Percentiles rank a stretch among this genome's conserved stretches.
These are phyloP conservation scores for Dipodascus geniculatus DNA, from an alignment of 805 yeast species.

Conservation along the genomic window DNA sequence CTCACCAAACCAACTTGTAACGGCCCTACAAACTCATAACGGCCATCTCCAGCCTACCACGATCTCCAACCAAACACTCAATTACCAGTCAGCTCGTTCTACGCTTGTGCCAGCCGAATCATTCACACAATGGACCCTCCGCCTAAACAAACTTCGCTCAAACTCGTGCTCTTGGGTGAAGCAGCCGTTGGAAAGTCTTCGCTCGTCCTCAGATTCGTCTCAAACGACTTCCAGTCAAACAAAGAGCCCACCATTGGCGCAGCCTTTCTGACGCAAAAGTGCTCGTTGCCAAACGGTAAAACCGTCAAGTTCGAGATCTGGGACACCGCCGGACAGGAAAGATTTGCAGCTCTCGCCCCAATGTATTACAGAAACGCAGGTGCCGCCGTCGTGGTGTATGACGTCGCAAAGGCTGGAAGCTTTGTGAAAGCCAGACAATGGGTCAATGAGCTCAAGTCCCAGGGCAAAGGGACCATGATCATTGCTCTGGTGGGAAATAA, in stretches of 20 bases:
- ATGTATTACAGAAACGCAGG: conserved; percentile 97
- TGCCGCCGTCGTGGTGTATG: conserved; percentile 93
- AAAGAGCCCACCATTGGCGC: conserved; percentile 98
- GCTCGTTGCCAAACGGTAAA: conserved; percentile 62
- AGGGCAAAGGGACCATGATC: conserved; percentile 82
- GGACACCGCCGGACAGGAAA: conserved; percentile 97
- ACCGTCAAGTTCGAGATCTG: conserved; percentile 64
- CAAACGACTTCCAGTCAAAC: conserved; percentile 92
- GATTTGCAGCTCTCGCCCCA: conserved; percentile 93
- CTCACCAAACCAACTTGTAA: no score
- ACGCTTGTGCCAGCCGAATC: no score
- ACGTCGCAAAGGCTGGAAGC: conserved; percentile 87
- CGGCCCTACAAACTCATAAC: no score
- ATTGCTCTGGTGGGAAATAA: conserved; percentile 94
- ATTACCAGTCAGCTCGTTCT: no score
- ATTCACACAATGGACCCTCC: conserved; percentile 7
- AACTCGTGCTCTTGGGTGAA: conserved; percentile 86
- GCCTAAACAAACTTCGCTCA: conserved; percentile 59
- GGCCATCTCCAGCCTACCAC: no score
- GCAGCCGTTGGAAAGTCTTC: conserved; percentile 98
- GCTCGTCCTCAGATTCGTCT: conserved; percentile 80
- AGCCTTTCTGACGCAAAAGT: conserved; percentile 89
- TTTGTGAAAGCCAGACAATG: conserved; percentile 95
- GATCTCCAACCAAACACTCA: no score
- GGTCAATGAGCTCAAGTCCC: conserved; percentile 93